Conservation (phyloP, 106 monocot species). For the Dioscorea alata region DNA sequence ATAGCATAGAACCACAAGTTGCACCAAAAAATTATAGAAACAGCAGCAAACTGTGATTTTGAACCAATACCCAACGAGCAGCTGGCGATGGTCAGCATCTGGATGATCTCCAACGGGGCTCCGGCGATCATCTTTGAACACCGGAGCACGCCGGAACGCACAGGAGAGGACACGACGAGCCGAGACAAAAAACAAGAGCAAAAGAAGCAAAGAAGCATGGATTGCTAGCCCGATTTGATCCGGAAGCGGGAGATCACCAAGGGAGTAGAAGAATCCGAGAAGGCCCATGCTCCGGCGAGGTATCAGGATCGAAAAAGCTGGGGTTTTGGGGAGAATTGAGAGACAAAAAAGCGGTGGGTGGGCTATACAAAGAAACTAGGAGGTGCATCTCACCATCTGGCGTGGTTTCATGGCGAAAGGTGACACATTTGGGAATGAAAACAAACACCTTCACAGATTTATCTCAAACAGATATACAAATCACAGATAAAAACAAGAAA, state of each 20-base stretch:
- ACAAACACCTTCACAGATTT: too few relatives aligned
- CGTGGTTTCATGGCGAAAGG: too few relatives aligned
- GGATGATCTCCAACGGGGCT: neutral
- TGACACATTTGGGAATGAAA: too few relatives aligned
- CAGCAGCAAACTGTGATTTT: constrained; percentile 27
- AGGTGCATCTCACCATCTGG: too few relatives aligned
- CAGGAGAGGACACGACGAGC: constrained; percentile 19
- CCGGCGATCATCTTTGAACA: constrained; percentile 12
- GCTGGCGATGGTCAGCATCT: constrained; percentile 2
- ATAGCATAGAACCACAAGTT: constrained; percentile 35
- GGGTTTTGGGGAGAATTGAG: neutral
- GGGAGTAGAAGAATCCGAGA: constrained; percentile 7
- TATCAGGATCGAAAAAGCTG: neutral
- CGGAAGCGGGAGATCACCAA: constrained; percentile 21
- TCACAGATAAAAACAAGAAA: too few relatives aligned
- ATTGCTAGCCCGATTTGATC: constrained; percentile 22
- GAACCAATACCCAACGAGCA: constrained; percentile 28
- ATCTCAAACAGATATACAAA: too few relatives aligned
- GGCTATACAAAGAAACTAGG: neutral
- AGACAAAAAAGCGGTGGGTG: neutral
- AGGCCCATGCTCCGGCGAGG: constrained; percentile 23
- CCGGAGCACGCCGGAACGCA: constrained; percentile 6
- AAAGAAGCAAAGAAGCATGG: constrained; percentile 21
- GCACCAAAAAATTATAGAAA: constrained; percentile 36
- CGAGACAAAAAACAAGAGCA: constrained; percentile 18